Conservation (phyloP, 805 yeast species). For the Candida qinlingensis region DNA sequence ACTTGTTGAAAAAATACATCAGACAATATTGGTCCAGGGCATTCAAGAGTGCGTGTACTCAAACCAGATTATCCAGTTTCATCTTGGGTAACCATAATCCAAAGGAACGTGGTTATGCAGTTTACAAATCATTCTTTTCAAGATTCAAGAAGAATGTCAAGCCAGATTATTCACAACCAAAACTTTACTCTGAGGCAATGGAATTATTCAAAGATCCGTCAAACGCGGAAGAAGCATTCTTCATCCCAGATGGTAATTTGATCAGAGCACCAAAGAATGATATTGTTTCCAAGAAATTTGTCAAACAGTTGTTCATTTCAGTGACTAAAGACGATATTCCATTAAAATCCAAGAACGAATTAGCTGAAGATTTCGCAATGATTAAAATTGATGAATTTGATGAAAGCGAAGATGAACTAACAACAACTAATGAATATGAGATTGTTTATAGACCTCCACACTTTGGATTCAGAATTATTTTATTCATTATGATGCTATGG, state of each 20-base stretch:
- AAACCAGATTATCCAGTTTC: slow-evolving; percentile 76
- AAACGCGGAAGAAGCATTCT: slow-evolving; percentile 43
- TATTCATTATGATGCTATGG: slow-evolving; percentile 37
- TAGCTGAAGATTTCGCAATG: slow-evolving; percentile 27
- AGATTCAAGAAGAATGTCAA: slow-evolving; percentile 31
- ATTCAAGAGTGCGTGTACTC: slow-evolving; percentile 48
- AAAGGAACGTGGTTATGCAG: slow-evolving; percentile 64
- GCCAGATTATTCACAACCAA: slow-evolving; percentile 59
- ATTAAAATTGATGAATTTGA: slow-evolving; percentile 36
- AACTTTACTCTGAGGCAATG: slow-evolving; percentile 40
- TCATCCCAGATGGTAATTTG: slow-evolving; percentile 75
- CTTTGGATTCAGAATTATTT: slow-evolving; percentile 54
- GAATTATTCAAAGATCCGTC: slow-evolving; percentile 33
- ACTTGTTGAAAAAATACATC: slow-evolving; percentile 29
- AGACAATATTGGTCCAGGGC: slow-evolving; percentile 57
- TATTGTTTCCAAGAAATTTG: slow-evolving; percentile 59
- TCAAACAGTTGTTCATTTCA: slow-evolving; percentile 66
- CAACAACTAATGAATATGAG: slow-evolving; percentile 44
- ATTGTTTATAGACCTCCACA: slow-evolving; percentile 86
- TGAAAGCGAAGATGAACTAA: slow-evolving; percentile 36
- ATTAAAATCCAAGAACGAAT: slow-evolving; percentile 31
- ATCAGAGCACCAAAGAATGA: slow-evolving; percentile 87
- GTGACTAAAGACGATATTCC: slow-evolving; percentile 77
- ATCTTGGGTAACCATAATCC: slow-evolving; percentile 57
- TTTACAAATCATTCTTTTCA: slow-evolving; percentile 47